Conservation (phyloP, 2,329 filamentous ascomycete species). For the Trichoderma aggressivum region DNA sequence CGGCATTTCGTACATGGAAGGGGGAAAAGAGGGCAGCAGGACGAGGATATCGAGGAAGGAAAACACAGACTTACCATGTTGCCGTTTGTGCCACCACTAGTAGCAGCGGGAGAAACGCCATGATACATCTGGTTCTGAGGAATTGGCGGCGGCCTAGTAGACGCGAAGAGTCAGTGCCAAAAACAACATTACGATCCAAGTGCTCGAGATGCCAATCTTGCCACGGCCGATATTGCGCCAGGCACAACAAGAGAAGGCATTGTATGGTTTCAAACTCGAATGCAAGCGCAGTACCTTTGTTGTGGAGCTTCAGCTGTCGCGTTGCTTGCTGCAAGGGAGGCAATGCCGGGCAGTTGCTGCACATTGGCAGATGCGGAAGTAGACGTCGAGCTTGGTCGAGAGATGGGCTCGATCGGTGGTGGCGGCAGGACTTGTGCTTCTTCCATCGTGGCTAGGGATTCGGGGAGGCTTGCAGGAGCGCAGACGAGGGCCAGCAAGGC, state of each 20-base stretch:
- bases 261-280: background rate
- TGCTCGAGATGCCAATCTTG: background rate
- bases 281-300: slow-evolving; percentile 23
- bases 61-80: slow-evolving; percentile 38
- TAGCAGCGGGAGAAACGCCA: slow-evolving; percentile 38
- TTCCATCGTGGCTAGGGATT: slow-evolving; percentile 39
- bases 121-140: slow-evolving; percentile 17
- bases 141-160: slow-evolving; percentile 11
- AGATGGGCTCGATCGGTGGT: slow-evolving; percentile 45
- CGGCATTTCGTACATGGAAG: background rate
- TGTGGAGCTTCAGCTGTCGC: slow-evolving; percentile 42
- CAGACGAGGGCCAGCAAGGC: slow-evolving; percentile 4
- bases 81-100: slow-evolving; percentile 37
- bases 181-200: background rate
- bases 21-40: background rate
- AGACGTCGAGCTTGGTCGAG: slow-evolving; percentile 49
- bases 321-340: slow-evolving; percentile 42
- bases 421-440: slow-evolving; percentile 41
- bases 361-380: slow-evolving; percentile 41
- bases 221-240: background rate
- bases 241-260: background rate
- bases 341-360: slow-evolving; percentile 46
- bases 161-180: background rate
- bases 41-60: background rate
- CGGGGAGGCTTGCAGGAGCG: slow-evolving; percentile 22